Evolutionary conservation across 1,284 basidiomycete species (phyloP), one percentile per base, ranked within the genome.

Genomic region (Marasmius tenuissimus): DNA sequence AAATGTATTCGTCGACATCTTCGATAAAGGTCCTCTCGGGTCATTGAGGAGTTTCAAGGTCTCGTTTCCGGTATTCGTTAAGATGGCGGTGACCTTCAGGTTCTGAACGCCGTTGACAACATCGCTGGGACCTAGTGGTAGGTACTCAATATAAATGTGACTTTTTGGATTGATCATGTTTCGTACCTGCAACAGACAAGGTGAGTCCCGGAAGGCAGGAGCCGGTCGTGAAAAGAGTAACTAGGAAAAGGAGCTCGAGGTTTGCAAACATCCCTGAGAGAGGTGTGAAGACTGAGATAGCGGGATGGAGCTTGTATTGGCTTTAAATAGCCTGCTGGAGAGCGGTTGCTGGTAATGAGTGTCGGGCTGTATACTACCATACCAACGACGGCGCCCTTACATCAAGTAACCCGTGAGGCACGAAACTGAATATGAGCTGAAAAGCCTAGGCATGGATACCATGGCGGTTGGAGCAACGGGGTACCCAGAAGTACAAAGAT

Each of bases 51-150:
- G 65, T 68, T 76, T 76, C 61, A 80, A 66, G 49, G 75, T 74
- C 71, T 79, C 77, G 57, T 76, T 69, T 64, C 79, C 79, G 55
- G 76, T 77, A 72, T 81, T 81, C 62, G 72, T 75, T 62, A 81
- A 62, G 42, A 75, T 77, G 5, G 78, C 71, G 45, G 67, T 66
- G 59, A 80, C 70, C 66, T 74, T 74, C 45, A 80, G 66, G 69
- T 78, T 76, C 60, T 76, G 69, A 20, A 78, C 76, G 63, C 73
- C 75, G 39, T 72, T 66, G 11, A 52, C 34, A 35, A 16, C 20
- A 16, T 27, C 27, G 27, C 27, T 27, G 27, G 27, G 27, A 27
- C 27, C 27, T 27, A 27, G 27, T 4, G 27, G 50, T 34, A 14
- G 50, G 22, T 14, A 16, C 6, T 52, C 3, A 27, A 37, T 16